A percentile compares a stretch with the other conserved stretches of the same genome.
These are phyloP conservation scores for Galerina marginata DNA, from an alignment of 768 basidiomycete species.

Conservation along the genomic window DNA sequence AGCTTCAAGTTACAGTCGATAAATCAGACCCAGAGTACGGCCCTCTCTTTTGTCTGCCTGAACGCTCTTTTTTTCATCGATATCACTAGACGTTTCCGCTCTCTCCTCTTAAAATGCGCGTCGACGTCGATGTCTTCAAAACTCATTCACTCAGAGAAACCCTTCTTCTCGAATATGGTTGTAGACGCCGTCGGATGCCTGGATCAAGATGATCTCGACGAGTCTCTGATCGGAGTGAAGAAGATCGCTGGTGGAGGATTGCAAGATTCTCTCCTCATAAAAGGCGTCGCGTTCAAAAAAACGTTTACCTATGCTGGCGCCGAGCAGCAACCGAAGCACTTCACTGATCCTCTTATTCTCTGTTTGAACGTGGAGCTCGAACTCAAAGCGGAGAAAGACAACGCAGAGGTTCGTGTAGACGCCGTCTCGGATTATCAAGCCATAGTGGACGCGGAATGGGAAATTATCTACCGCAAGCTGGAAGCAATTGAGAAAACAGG, in stretches of 20 bases:
- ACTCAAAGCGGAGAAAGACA: slow-evolving; percentile 98
- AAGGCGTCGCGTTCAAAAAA: slow-evolving; percentile 98
- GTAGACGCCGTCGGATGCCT: slow-evolving; percentile 94
- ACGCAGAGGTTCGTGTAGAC: slow-evolving; percentile 97
- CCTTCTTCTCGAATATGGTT: slow-evolving; percentile 99
- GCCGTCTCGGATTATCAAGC: slow-evolving; percentile 98
- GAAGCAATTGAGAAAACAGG: slow-evolving; percentile 96
- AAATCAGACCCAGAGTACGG: slow-evolving; percentile 88
- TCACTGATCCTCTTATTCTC: slow-evolving; percentile 86
- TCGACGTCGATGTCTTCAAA: slow-evolving; percentile 99
- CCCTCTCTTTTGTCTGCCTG: slow-evolving; percentile 3
- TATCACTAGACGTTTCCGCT: slow-evolving; percentile 80
- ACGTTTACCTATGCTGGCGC: slow-evolving; percentile 99
- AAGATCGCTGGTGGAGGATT: slow-evolving; percentile 97
- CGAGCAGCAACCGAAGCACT: slow-evolving; percentile 96
- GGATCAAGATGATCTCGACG: slow-evolving; percentile 93
- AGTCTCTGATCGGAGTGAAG: slow-evolving; percentile 95
- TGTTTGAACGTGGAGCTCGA: slow-evolving; percentile 98
- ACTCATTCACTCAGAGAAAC: slow-evolving; percentile 97
- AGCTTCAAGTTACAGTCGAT: slow-evolving; percentile 89
- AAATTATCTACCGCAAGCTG: slow-evolving; percentile 97
- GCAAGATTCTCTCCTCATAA: slow-evolving; percentile 91
- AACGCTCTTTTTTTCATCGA: slow-evolving; percentile 21
- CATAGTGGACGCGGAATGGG: slow-evolving; percentile 99
- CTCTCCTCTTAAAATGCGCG: slow-evolving; percentile 94